A percentile compares a stretch with the other conserved stretches of the same genome.
phyloP scores from a whole-genome alignment of 2,329 filamentous ascomycete genomes.

The Fusarium euwallaceae region DNA sequence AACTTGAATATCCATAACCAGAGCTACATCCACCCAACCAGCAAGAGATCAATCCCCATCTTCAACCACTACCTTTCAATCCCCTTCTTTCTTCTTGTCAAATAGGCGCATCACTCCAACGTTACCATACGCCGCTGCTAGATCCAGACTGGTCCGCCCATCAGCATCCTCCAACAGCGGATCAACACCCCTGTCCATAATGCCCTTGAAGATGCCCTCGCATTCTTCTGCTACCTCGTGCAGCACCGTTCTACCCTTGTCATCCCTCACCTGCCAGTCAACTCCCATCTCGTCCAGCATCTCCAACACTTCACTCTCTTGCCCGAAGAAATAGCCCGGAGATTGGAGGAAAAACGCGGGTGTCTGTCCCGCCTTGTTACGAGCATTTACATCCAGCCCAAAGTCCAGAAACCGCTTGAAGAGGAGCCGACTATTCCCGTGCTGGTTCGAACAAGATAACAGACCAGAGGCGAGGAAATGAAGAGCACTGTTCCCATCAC shows the following conservation, averaged over 20 bases:
- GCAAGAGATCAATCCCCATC: background rate
- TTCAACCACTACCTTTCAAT: background rate
- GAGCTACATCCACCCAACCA: background rate
- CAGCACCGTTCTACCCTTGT: slow-evolving; percentile 19
- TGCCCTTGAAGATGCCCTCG: slow-evolving; percentile 3
- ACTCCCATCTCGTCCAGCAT: slow-evolving; percentile 25
- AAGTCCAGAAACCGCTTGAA: slow-evolving; percentile 17
- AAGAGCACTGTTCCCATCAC: slow-evolving; percentile 17
- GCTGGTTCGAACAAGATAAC: background rate
- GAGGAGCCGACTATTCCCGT: background rate
- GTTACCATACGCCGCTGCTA: slow-evolving; percentile 13
- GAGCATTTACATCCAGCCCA: slow-evolving; percentile 29
- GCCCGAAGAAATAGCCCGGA: no score
- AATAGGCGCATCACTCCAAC: slow-evolving; percentile 25
- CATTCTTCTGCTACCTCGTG: slow-evolving; percentile 16
- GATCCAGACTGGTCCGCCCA: slow-evolving; percentile 28
- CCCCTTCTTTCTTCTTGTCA: background rate
- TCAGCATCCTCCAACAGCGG: slow-evolving; percentile 28
- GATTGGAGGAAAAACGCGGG: slow-evolving; percentile 18
- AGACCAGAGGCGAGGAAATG: slow-evolving; percentile 22
- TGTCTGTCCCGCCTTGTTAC: slow-evolving; percentile 30
- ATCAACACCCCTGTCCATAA: slow-evolving; percentile 23
- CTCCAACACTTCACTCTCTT: background rate
- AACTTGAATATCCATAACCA: background rate
- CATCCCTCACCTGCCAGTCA: slow-evolving; percentile 32